A percentile compares a stretch with the other conserved stretches of the same genome.
phyloP scores from a whole-genome alignment of 805 yeast species.

The Middelhovenomyces tepae region DNA sequence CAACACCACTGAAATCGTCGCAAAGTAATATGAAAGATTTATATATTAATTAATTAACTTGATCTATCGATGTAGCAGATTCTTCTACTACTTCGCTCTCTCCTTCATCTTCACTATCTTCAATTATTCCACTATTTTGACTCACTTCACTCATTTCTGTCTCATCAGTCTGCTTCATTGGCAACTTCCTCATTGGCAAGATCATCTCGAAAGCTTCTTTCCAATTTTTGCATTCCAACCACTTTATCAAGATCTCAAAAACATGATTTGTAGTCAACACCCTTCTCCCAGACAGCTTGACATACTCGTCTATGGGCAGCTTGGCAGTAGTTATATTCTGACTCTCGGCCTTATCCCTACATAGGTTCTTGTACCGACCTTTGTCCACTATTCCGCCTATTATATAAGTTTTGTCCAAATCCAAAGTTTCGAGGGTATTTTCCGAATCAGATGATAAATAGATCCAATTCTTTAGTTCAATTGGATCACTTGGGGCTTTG shows the following conservation, averaged over 20 bases:
- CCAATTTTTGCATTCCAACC: slow-evolving; percentile 79
- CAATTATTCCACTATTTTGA: too few relatives aligned
- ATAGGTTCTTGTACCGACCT: slow-evolving; percentile 74
- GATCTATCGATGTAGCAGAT: too few relatives aligned
- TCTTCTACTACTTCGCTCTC: too few relatives aligned
- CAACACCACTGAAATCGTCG: too few relatives aligned
- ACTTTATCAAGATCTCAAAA: slow-evolving; percentile 73
- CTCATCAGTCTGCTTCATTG: background rate
- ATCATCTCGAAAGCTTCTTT: slow-evolving; percentile 77
- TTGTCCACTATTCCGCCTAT: slow-evolving; percentile 97
- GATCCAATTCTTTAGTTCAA: slow-evolving; percentile 36
- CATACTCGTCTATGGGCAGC: slow-evolving; percentile 80
- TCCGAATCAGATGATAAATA: slow-evolving; percentile 87
- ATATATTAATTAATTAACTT: too few relatives aligned
- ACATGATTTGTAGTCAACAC: slow-evolving; percentile 94
- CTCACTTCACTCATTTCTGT: too few relatives aligned
- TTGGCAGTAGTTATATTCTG: slow-evolving; percentile 65
- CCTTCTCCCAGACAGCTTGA: slow-evolving; percentile 73
- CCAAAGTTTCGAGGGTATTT: slow-evolving; percentile 52
- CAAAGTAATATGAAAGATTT: too few relatives aligned
- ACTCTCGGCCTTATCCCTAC: slow-evolving; percentile 70
- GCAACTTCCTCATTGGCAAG: slow-evolving; percentile 67
- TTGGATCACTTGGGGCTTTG: slow-evolving; percentile 24
- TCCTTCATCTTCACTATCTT: too few relatives aligned
- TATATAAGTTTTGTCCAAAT: slow-evolving; percentile 66